Base-by-base conservation (phyloP, 2,329 filamentous ascomycete species). In the Hypoxylon sp. region DNA sequence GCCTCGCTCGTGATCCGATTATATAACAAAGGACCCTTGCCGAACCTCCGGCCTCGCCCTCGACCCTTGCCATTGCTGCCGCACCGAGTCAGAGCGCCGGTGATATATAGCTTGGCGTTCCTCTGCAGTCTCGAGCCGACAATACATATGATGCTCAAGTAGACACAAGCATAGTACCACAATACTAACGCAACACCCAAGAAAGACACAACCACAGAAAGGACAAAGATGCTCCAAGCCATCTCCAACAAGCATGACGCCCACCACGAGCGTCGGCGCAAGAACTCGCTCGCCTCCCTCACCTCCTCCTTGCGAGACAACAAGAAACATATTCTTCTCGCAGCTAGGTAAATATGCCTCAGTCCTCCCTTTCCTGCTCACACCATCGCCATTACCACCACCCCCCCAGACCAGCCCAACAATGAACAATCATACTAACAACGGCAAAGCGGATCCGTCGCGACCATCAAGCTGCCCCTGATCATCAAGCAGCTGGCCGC, bases 401-500 rank as follows among this genome's bases (percentile, higher is more conserved):
- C n/a, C 10, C n/a, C n/a, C n/a, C 31, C 31, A 35, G n/a, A n/a
- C n/a, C n/a, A n/a, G n/a, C n/a, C n/a, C n/a, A n/a, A n/a, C n/a
- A n/a, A n/a, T n/a, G n/a, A n/a, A n/a, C n/a, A n/a, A n/a, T n/a
- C n/a, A n/a, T n/a, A n/a, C n/a, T n/a, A n/a, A n/a, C n/a, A n/a
- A n/a, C n/a, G n/a, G n/a, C n/a, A n/a, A n/a, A n/a, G 83, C 26
- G 88, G 88, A 45, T 88, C 89, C 0, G 91, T 96, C n/a, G 93
- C 93, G 11, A 92, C 90, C 5, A 96, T 97, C 70, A 97, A 97
- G 72, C 78, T 92, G 2, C 86, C 86, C 1, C 78, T 83, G 33
- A 91, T 93, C 64, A 79, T 89, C 57, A 69, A 76, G 15, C 80
- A 86, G 1, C 81, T 93, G 3, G 79, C 75, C 13, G 40, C 63